Base-by-base conservation (phyloP, 179 eudicot species). In the Heliamphora pulchella region DNA sequence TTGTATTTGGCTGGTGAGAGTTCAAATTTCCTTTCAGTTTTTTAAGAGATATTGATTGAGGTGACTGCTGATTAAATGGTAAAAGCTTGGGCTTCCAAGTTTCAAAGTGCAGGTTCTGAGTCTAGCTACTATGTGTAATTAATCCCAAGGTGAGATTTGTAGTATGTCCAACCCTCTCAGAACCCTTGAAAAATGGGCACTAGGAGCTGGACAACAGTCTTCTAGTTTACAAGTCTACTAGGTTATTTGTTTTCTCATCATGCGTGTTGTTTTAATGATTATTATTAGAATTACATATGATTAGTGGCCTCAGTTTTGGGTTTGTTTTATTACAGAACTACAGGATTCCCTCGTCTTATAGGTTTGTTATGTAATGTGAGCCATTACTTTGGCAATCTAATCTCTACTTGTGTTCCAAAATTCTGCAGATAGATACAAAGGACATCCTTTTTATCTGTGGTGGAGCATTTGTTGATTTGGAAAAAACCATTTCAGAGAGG, bases 361-460 rank as follows among this genome's bases (percentile, higher is more conserved):
- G 65, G 41, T 53, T 20, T 18, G 14, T 13, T 64, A 7, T 77
- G 13, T 31, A 54, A 53, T 53, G 5, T 67, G 47, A 58, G 62
- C 67, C n/a, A 31, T 75, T 70, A 43, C 58, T 75, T 15, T 43
- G 62, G 59, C 50, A 20, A 44, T 59, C 43, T 80, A 22, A 75
- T 57, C 62, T 61, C 10, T 66, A 5, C 13, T 75, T 75, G 22
- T 46, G 22, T 47, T 82, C 64, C 43, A 59, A 75, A 59, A 20
- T 70, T 76, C 50, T 80, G 80, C 87, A 90, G 93, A 88, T 90
- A 70, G 90, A 90, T 68, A 88, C 91, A 17, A 88, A 88, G 81
- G 90, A 90, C 63, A 90, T 90, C 51, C 93, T 90, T 63, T 90
- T 90, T 81, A 88, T 90, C 63, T 90, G 93, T 81, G 93, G 93